Conservation (phyloP, 192 early-diverging fungal species). For the Podila epigama region DNA sequence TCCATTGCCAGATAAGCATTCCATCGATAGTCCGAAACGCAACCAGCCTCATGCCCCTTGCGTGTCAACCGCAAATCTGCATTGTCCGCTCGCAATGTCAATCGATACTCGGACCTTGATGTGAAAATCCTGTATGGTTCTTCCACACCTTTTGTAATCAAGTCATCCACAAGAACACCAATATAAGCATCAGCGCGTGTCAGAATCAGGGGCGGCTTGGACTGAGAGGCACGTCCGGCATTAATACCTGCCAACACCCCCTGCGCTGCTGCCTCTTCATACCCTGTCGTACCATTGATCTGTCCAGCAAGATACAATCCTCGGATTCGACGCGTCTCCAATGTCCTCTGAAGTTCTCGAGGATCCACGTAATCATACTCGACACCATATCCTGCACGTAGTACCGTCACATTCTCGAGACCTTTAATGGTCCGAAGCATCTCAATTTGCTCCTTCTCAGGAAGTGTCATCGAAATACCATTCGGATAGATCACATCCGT, state of each 20-base stretch:
- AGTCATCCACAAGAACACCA: conserved; percentile 83
- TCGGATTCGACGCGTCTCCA: conserved; percentile 80
- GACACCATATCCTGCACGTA: conserved; percentile 75
- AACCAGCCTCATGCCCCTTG: conserved; percentile 68
- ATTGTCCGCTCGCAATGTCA: conserved; percentile 79
- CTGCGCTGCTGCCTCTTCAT: conserved; percentile 85
- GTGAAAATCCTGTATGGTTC: conserved; percentile 88
- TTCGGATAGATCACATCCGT: conserved; percentile 82
- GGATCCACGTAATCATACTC: conserved; percentile 89
- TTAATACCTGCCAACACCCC: conserved; percentile 83
- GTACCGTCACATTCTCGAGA: conserved; percentile 76
- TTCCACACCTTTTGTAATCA: conserved; percentile 81
- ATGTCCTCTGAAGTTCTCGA: conserved; percentile 73
- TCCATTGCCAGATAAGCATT: conserved; percentile 50
- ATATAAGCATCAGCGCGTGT: conserved; percentile 82
- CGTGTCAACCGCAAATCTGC: conserved; percentile 78
- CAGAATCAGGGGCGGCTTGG: conserved; percentile 65
- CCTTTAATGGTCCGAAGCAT: conserved; percentile 78
- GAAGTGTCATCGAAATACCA: conserved; percentile 86
- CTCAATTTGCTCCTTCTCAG: conserved; percentile 75
- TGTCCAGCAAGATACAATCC: conserved; percentile 85
- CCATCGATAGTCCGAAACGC: conserved; percentile 58
- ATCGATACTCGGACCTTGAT: conserved; percentile 82
- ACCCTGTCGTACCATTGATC: conserved; percentile 90
- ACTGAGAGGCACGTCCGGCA: conserved; percentile 66